phyloP scores from a whole-genome alignment of 805 yeast species.

The Candida gorgasii region DNA sequence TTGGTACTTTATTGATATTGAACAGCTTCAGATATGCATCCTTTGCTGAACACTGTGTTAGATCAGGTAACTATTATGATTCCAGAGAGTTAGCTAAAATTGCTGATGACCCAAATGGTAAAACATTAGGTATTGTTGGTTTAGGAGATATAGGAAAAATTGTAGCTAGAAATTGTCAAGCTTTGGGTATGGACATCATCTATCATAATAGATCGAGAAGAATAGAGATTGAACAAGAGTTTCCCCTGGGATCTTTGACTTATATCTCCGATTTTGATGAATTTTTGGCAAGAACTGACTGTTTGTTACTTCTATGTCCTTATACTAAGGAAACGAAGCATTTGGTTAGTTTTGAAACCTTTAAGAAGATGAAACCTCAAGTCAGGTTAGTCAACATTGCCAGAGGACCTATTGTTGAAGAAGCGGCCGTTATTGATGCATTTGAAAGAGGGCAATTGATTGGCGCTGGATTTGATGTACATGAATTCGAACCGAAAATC shows the following conservation, averaged over 20 bases:
- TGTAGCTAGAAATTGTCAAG: constrained; percentile 42
- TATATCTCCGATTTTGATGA: constrained; percentile 25
- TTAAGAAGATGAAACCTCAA: constrained; percentile 24
- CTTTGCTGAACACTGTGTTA: constrained; percentile 37
- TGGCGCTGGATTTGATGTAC: constrained; percentile 46
- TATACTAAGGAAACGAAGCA: constrained; percentile 38
- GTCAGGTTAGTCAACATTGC: constrained; percentile 38
- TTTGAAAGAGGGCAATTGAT: constrained; percentile 40
- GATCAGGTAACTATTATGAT: constrained; percentile 32
- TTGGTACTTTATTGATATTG: constrained; percentile 32
- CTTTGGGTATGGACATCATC: constrained; percentile 45
- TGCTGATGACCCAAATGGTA: constrained; percentile 43
- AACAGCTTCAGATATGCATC: constrained; percentile 36
- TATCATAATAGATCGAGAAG: constrained; percentile 42
- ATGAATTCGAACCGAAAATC: constrained; percentile 43
- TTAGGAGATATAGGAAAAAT: constrained; percentile 49
- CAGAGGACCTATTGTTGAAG: constrained; percentile 43
- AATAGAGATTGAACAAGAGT: constrained; percentile 27
- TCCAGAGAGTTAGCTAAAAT: constrained; percentile 29
- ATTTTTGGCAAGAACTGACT: constrained; percentile 25
- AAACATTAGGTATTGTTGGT: constrained; percentile 48
- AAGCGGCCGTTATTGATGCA: constrained; percentile 40
- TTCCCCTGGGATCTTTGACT: constrained; percentile 26
- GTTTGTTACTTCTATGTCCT: constrained; percentile 40
- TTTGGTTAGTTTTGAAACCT: constrained; percentile 32